Evolutionary conservation across 306 rosid species (phyloP).

Genomic region (Lablab purpureus): DNA sequence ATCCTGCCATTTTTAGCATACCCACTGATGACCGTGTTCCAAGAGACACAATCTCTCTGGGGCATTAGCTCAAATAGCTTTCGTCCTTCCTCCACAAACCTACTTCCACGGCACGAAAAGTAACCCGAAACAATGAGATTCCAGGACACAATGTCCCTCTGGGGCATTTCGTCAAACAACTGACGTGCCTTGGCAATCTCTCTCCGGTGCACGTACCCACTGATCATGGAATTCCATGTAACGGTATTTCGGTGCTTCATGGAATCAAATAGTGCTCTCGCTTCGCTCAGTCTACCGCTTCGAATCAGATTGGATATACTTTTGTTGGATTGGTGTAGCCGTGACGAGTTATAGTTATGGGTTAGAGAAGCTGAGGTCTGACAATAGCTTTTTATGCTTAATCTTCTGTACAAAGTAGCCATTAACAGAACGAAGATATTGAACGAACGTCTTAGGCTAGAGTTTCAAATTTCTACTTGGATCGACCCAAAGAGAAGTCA

Average conservation of each 20-base stretch:
- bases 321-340: conserved; percentile 43
- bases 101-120: conserved; percentile 45
- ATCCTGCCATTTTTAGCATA: conserved; percentile 58
- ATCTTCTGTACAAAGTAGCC: conserved; percentile 35
- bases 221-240: conserved; percentile 56
- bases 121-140: conserved; percentile 55
- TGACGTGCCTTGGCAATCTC: conserved; percentile 55
- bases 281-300: conserved; percentile 50
- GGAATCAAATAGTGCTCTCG: conserved; percentile 53
- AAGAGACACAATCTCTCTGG: conserved; percentile 55
- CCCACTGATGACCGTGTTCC: conserved; percentile 61
- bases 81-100: conserved; percentile 49
- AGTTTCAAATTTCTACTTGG: not conserved
- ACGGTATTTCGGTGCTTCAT: conserved; percentile 44
- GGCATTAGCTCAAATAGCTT: conserved; percentile 57
- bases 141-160: conserved; percentile 56
- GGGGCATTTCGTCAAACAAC: conserved; percentile 57
- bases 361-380: conserved; percentile 36
- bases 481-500: too few species aligned
- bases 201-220: conserved; percentile 49
- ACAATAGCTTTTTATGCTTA: conserved; percentile 21
- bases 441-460: not conserved
- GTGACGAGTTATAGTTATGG: conserved; percentile 9
- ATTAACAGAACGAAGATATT: not conserved
- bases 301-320: conserved; percentile 54